Conservation (phyloP, 257 asterid genomes). For the Orobanche coerulescens region DNA sequence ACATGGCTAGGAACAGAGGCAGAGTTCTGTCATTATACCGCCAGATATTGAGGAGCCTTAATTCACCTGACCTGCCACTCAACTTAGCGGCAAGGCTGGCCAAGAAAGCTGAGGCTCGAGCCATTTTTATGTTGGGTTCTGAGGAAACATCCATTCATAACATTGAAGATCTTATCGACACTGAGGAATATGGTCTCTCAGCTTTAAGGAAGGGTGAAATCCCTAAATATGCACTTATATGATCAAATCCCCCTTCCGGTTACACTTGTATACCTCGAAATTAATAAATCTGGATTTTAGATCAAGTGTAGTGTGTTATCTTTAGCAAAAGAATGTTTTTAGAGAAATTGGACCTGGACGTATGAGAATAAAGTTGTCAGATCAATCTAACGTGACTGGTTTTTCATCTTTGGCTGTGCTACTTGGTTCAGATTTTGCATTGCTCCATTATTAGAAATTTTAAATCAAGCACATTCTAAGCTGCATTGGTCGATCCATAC, state of each 20-base stretch:
- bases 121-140: constrained; percentile 61
- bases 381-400: background rate
- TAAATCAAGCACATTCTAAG: too few relatives aligned
- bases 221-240: constrained; percentile 35
- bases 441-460: background rate
- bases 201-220: constrained; percentile 52
- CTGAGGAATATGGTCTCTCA: constrained; percentile 71
- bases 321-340: background rate
- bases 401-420: background rate
- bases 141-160: constrained; percentile 77
- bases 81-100: constrained; percentile 63
- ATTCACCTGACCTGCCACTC: constrained; percentile 68
- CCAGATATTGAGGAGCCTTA: constrained; percentile 70
- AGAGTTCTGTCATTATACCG: constrained; percentile 59
- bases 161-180: constrained; percentile 75
- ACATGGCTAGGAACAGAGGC: constrained; percentile 59
- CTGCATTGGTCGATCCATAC: too few relatives aligned
- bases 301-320: background rate
- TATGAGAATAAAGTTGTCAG: background rate
- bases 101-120: constrained; percentile 72
- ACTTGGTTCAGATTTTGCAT: background rate
- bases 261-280: background rate
- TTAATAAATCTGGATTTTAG: background rate
- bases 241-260: background rate
- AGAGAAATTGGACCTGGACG: background rate